Conservation (phyloP, 495 filamentous ascomycete genomes). For the Penicillium daleae region DNA sequence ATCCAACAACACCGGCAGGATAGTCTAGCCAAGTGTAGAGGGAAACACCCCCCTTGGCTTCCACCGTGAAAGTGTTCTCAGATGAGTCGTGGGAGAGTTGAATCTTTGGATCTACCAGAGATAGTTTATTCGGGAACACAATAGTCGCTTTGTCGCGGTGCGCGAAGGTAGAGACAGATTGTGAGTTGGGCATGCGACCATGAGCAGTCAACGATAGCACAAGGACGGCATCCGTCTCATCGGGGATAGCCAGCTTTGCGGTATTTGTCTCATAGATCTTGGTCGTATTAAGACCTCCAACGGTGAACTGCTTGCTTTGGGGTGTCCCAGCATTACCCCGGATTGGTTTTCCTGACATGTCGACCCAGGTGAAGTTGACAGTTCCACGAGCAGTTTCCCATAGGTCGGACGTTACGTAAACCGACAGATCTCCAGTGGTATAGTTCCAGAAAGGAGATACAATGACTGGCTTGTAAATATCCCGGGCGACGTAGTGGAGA, state of each 20-base stretch:
- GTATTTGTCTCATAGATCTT: conserved; percentile 51
- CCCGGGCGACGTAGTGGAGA: conserved; percentile 61
- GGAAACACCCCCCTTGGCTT: conserved; percentile 60
- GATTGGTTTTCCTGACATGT: conserved; percentile 43
- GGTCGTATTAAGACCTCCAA: conserved; percentile 66
- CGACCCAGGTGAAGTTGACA: conserved; percentile 44
- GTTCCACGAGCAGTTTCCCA: conserved; percentile 41
- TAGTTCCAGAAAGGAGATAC: conserved; percentile 65
- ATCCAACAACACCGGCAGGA: conserved; percentile 57
- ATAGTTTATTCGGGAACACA: conserved; percentile 53
- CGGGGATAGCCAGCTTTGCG: conserved; percentile 35
- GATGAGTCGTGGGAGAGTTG: conserved; percentile 44
- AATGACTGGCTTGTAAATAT: conserved; percentile 64
- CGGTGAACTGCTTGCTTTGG: conserved; percentile 44
- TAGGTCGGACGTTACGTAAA: conserved; percentile 60
- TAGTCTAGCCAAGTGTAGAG: conserved; percentile 72
- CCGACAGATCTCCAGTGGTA: conserved; percentile 54
- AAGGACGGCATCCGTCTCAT: conserved; percentile 54
- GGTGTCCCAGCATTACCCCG: conserved; percentile 38
- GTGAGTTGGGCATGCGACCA: conserved; percentile 59
- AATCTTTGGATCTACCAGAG: conserved; percentile 59
- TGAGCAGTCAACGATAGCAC: conserved; percentile 57
- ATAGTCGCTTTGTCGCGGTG: conserved; percentile 63
- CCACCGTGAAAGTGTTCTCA: conserved; percentile 55
- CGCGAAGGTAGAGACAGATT: conserved; percentile 46